These are phyloP conservation scores for Zygosaccharomyces pseudorouxii DNA, from an alignment of 805 yeast species.

Conservation along the genomic window DNA sequence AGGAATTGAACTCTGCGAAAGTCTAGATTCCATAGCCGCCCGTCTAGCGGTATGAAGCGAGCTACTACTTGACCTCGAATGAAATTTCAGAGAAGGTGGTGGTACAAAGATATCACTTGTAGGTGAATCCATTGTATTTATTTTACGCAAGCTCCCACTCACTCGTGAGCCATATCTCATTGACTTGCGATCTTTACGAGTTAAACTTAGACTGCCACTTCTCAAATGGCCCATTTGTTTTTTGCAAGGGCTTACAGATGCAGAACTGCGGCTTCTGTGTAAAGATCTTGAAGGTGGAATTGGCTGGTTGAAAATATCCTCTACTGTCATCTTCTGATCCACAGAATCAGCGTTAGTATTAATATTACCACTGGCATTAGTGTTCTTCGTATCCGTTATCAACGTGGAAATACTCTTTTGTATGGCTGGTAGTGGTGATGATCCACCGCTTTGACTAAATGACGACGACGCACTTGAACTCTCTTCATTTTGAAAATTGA, in stretches of 20 bases:
- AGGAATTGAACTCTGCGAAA: conserved; percentile 47
- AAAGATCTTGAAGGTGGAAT: not conserved
- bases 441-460: conserved; percentile 1
- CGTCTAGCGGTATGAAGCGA: conserved; percentile 15
- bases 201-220: conserved; percentile 3
- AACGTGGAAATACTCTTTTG: conserved; percentile 3
- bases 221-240: conserved; percentile 3
- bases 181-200: conserved; percentile 12
- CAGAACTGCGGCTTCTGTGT: conserved; percentile 2
- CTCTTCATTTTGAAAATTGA: not conserved
- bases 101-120: conserved; percentile 4
- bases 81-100: not conserved
- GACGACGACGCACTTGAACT: conserved; percentile 3
- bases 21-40: conserved; percentile 41
- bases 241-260: conserved; percentile 3
- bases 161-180: conserved; percentile 28
- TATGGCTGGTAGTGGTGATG: conserved; percentile 2
- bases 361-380: not conserved
- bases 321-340: not conserved
- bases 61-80: not conserved
- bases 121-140: conserved; percentile 10
- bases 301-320: conserved; percentile 1
- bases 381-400: not conserved
- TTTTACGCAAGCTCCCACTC: conserved; percentile 10
- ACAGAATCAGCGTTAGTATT: not conserved